Percentiles rank a stretch among this genome's conserved stretches.
Evolutionary conservation across 2,329 filamentous ascomycete species (phyloP).

Genomic region (Trichoderma guizhouense): DNA sequence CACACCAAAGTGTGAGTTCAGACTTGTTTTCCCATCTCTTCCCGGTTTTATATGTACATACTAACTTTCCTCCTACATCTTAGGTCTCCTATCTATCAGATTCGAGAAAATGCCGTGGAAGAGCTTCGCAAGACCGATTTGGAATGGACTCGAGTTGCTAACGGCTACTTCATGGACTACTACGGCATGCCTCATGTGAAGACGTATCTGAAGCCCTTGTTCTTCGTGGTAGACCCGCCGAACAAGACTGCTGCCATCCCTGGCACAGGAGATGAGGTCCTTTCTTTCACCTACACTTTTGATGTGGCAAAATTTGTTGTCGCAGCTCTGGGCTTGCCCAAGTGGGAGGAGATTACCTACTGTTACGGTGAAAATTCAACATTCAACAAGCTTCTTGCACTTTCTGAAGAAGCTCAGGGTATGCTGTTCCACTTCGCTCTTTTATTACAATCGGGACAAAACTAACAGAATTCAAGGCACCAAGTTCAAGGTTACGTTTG

Average conservation of each 20-base stretch:
- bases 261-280: background rate
- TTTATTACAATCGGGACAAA: accelerated
- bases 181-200: background rate
- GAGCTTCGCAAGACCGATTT: background rate
- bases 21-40: too few species aligned
- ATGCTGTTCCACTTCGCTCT: background rate
- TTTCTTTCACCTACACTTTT: conserved; percentile 2
- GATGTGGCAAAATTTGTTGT: conserved; percentile 8
- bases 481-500: background rate
- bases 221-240: background rate
- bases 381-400: background rate
- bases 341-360: conserved; percentile 4
- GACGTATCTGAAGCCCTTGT: background rate
- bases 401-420: conserved; percentile 5
- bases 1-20: background rate
- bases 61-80: background rate
- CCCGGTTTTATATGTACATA: too few species aligned
- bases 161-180: conserved; percentile 14
- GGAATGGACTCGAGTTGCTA: conserved; percentile 1
- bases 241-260: conserved; percentile 4
- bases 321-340: background rate
- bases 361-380: background rate
- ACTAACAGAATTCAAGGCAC: background rate
- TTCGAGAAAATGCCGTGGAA: background rate
- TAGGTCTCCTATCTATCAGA: background rate